Evolutionary conservation across 2,329 filamentous ascomycete genomes (phyloP).

Genomic region (Thielaviopsis musarum): DNA sequence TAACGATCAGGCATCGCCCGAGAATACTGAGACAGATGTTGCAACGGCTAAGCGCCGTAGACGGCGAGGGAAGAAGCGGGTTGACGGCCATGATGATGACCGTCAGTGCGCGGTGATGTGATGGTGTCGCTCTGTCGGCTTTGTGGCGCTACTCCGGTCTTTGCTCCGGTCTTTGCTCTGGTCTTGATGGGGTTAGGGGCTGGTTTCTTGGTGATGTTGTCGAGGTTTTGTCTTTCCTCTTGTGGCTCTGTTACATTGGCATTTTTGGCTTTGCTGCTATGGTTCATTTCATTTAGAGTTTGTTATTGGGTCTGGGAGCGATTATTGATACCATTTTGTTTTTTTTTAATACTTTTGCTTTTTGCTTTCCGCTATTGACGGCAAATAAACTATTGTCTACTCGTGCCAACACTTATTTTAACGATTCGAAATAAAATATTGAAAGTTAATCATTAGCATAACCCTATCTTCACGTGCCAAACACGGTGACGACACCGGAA

Average conservation of each 20-base stretch:
- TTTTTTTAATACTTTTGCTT: not conserved
- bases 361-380: too few species aligned
- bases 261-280: too few species aligned
- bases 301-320: not conserved
- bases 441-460: too few species aligned
- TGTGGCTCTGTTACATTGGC: too few species aligned
- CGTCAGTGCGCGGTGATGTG: slow-evolving; percentile 10
- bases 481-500: slow-evolving; percentile 48
- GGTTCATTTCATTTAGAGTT: not conserved
- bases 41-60: slow-evolving; percentile 3
- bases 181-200: not conserved
- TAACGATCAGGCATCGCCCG: not conserved
- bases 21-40: not conserved
- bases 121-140: not conserved
- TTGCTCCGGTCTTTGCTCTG: not conserved
- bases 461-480: slow-evolving; percentile 22
- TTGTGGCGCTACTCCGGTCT: not conserved
- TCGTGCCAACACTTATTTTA: too few species aligned
- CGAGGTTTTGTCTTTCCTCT: too few species aligned
- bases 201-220: not conserved
- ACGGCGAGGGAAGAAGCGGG: slow-evolving; percentile 9
- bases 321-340: not conserved
- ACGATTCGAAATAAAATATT: too few species aligned
- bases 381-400: too few species aligned
- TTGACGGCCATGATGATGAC: slow-evolving; percentile 1